Evolutionary conservation across 371 early-diverging fungal genomes (phyloP), one percentile per base, ranked within the genome.

Genomic region (Mortierella polycephala): DNA sequence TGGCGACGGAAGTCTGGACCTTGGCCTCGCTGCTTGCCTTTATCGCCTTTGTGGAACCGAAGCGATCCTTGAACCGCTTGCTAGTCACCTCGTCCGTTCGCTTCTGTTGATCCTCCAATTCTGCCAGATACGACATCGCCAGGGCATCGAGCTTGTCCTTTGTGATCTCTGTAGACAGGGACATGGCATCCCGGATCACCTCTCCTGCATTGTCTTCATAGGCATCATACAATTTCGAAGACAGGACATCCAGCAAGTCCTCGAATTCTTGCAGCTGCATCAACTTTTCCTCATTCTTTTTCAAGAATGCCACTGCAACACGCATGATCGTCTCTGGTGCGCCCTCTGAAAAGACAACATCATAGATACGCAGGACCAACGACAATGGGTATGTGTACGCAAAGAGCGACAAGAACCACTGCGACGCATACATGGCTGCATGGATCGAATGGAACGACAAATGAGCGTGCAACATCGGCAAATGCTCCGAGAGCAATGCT

Each of bases 331-430:
- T 88, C 71, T 92, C 95, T 7, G 93, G 87, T 8, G 92, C 88
- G 37, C 97, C 96, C 81, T 96, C 95, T 0, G 91, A 90, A 75
- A 96, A 93, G 16, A 95, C 82, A 13, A 96, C 90, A 83, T 98
- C 99, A 57, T 94, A 94, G 64, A 98, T 92, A 5, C 98, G 91
- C 70, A 96, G 84, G 6, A 96, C 96, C 57, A 96, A 81, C 1
- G 90, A 87, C 39, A 96, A 86, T 6, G 99, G 98, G 74, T 96
- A 95, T 1, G 95, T 89, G 82, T 95, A 97, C 2, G 98, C 96
- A 82, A 98, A 98, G 54, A 97, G 74, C 5, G 99, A 96, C 83
- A 98, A 86, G 82, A 96, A 96, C 98, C 98, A 96, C 75, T 94
- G 95, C 9, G 94, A 92, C 0, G 93, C 96, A 62, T 94, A 99